Evolutionary conservation across 2,329 filamentous ascomycete species (phyloP).

Genomic region (Colletotrichum orchidophilum): DNA sequence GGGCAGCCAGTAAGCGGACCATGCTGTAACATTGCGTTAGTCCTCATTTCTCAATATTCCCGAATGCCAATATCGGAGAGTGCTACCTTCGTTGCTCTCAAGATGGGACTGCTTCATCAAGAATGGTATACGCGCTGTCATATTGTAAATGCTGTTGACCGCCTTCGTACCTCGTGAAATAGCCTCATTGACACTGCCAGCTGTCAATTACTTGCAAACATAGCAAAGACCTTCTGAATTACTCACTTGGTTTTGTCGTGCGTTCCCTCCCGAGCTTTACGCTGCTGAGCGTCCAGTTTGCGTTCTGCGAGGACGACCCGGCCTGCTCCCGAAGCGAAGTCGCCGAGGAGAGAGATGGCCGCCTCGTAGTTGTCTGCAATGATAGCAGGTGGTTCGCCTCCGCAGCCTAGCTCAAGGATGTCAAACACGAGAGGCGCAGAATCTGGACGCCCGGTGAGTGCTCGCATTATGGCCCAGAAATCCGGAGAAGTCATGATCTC

Average conservation of each 20-base stretch:
- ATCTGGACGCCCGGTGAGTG: slow-evolving; percentile 74
- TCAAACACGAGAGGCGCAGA: slow-evolving; percentile 84
- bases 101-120: slow-evolving; percentile 94
- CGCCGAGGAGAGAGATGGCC: slow-evolving; percentile 83
- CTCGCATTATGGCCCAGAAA: slow-evolving; percentile 91
- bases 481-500: slow-evolving; percentile 97
- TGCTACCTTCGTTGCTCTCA: slow-evolving; percentile 80
- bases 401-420: slow-evolving; percentile 82
- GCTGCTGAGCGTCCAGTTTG: slow-evolving; percentile 63
- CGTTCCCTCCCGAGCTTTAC: slow-evolving; percentile 53
- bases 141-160: slow-evolving; percentile 80
- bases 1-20: slow-evolving; percentile 97
- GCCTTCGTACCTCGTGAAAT: slow-evolving; percentile 83
- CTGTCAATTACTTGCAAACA: not conserved
- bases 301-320: slow-evolving; percentile 77
- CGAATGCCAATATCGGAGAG: not conserved
- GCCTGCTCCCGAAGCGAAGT: slow-evolving; percentile 86
- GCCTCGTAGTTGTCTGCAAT: slow-evolving; percentile 97
- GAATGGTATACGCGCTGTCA: slow-evolving; percentile 83
- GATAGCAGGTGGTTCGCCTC: slow-evolving; percentile 80
- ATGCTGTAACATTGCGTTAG: slow-evolving; percentile 67
- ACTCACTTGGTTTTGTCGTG: slow-evolving; percentile 64
- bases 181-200: slow-evolving; percentile 59
- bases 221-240: slow-evolving; percentile 47
- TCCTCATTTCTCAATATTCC: not conserved